Base-by-base conservation (phyloP, 1,139 yeast species). In the Geotrichum siamense region DNA sequence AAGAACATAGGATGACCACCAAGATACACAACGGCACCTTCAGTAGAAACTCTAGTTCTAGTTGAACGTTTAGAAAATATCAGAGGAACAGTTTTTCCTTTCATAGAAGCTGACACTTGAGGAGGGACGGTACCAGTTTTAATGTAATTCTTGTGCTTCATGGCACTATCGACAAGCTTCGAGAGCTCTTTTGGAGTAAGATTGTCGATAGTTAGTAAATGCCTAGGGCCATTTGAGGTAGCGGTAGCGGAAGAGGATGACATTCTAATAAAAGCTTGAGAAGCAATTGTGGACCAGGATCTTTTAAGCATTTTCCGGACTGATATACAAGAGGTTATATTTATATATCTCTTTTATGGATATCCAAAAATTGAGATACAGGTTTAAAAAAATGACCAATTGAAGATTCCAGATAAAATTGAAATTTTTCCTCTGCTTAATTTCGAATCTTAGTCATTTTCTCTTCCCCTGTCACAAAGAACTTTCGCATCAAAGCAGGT, bases 1-100 rank as follows among this genome's bases (percentile, higher is more conserved):
- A 91, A 72, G 59, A 91, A 91, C 94, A 91, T 83, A 12, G 98
- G 96, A 54, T 81, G 93, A 5, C 93, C 98, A 16, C 98, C 98
- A 53, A 91, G 82, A 60, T 82, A 89, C 1, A 86, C 74, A 13
- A 89, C 85, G 3, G 98, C 98, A 43, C 95, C 97, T 64, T 91
- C 98, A 3, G 91, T 76, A 34, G 96, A 86, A 34, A 91, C 78
- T 64, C 98, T 78, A 28, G 98, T 91, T 66, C 98, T 76, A 25
- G 98, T 91, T 8, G 96, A 84, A 64, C 98, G 77, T 63, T 91
- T 91, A 48, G 87, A 75, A 62, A 91, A 91, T 39, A 91, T 63
- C 61, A 91, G 65, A 0, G 97, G 86, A 26, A 86, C 79, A 4
- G 89, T 74, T 62, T 81, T 85, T 2, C 97, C 97, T 40, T 76